phyloP scores from a whole-genome alignment of 2,329 filamentous ascomycete species.

The Trichoderma arundinaceum region DNA sequence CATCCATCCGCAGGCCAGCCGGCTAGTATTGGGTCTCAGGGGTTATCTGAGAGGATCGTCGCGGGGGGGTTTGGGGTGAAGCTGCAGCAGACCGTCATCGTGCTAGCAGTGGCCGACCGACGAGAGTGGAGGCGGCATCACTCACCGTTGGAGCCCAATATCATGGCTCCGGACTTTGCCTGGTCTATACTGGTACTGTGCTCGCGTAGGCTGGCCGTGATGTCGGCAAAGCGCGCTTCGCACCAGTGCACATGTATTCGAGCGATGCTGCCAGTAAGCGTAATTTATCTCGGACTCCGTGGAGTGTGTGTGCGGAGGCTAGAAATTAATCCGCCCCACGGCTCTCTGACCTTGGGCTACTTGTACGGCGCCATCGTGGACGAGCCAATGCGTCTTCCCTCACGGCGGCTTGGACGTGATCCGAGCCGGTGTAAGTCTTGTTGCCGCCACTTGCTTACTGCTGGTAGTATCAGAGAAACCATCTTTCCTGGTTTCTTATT shows the following conservation, averaged over 20 bases:
- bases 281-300: conserved; percentile 17
- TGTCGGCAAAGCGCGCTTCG: background rate
- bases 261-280: conserved; percentile 20
- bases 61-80: conserved; percentile 24
- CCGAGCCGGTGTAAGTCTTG: conserved; percentile 3
- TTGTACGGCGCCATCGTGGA: no score
- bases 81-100: conserved; percentile 28
- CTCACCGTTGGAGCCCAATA: conserved; percentile 26
- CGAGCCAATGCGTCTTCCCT: no score
- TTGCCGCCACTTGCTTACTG: conserved; percentile 9
- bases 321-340: conserved; percentile 23
- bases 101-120: conserved; percentile 7
- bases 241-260: background rate
- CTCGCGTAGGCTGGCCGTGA: background rate
- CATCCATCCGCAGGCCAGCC: conserved; percentile 11
- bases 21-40: conserved; percentile 24
- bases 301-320: conserved; percentile 15
- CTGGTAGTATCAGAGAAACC: background rate
- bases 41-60: conserved; percentile 28
- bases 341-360: conserved; percentile 6
- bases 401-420: no score
- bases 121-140: conserved; percentile 20
- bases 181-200: background rate
- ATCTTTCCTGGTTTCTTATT: no score
- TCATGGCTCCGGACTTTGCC: background rate